Evolutionary conservation across 2,329 filamentous ascomycete genomes (phyloP).

Genomic region (Talaromyces amestolkiae): DNA sequence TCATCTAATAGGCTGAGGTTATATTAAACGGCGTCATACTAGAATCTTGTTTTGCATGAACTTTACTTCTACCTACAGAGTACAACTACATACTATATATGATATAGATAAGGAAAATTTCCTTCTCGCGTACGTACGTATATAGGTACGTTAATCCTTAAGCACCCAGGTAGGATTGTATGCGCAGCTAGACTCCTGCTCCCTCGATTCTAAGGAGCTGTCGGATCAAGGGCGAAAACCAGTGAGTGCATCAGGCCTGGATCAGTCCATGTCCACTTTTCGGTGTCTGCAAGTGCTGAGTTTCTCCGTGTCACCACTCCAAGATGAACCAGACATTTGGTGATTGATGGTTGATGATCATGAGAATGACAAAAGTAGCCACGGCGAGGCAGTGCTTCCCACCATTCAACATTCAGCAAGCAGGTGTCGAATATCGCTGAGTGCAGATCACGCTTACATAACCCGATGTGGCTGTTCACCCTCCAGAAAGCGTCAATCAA

Average conservation of each 20-base stretch:
- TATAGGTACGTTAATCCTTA: too few species aligned
- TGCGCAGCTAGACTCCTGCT: background rate
- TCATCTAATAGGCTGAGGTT: constrained; percentile 1
- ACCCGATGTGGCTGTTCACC: background rate
- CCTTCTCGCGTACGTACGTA: too few species aligned
- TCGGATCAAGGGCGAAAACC: background rate
- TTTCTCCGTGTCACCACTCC: background rate
- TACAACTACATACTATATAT: too few species aligned
- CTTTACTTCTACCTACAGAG: too few species aligned
- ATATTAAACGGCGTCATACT: constrained; percentile 1
- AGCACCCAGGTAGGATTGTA: too few species aligned
- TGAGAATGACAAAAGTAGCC: background rate
- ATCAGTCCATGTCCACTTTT: constrained; percentile 16
- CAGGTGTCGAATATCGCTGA: background rate
- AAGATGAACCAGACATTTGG: background rate
- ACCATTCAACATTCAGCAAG: background rate
- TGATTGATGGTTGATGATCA: too few species aligned
- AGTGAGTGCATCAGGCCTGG: background rate
- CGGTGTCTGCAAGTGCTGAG: constrained; percentile 2
- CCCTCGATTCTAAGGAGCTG: too few species aligned
- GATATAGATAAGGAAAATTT: too few species aligned
- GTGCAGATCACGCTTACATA: constrained; percentile 7
- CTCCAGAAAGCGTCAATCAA: background rate
- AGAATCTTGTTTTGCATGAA: constrained; percentile 4
- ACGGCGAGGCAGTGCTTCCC: background rate